Evolutionary conservation across 202 grass and related monocot species (phyloP).

Genomic region (Musa balbisiana): DNA sequence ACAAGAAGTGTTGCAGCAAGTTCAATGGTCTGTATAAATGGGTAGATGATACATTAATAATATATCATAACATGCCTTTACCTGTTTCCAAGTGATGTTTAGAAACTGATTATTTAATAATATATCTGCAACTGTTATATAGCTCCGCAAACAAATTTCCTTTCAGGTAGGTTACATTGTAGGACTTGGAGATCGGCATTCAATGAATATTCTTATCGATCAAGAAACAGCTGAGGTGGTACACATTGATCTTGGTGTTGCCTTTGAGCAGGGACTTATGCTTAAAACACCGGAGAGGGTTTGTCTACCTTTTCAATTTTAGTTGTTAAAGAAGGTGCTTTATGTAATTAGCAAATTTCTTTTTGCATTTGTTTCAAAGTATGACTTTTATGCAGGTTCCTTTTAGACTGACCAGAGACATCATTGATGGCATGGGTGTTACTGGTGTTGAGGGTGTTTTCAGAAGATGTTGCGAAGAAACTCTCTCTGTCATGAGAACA

Average conservation of each 20-base stretch:
- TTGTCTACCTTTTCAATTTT: conserved; percentile 12
- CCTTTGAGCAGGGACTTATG: conserved; percentile 97
- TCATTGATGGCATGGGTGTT: conserved; percentile 92
- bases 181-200: conserved; percentile 89
- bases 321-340: not conserved
- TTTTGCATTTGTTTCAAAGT: conserved; percentile 9
- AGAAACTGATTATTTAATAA: conserved; percentile 5
- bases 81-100: conserved; percentile 13
- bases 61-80: not conserved
- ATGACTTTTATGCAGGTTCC: conserved; percentile 48
- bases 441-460: conserved; percentile 90
- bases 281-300: conserved; percentile 98
- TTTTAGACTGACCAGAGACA: conserved; percentile 83
- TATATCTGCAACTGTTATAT: not conserved
- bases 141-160: conserved; percentile 20
- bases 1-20: conserved; percentile 87
- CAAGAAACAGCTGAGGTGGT: conserved; percentile 89
- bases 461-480: conserved; percentile 94
- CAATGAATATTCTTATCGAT: conserved; percentile 97
- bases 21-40: conserved; percentile 46
- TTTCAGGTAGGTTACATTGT: conserved; percentile 91
- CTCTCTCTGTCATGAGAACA: conserved; percentile 81
- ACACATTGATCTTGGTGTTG: conserved; percentile 96
- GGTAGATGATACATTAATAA: not conserved
- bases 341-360: not conserved